Evolutionary conservation across 768 basidiomycete species (phyloP).

Genomic region (Suillus fuscotomentosus): DNA sequence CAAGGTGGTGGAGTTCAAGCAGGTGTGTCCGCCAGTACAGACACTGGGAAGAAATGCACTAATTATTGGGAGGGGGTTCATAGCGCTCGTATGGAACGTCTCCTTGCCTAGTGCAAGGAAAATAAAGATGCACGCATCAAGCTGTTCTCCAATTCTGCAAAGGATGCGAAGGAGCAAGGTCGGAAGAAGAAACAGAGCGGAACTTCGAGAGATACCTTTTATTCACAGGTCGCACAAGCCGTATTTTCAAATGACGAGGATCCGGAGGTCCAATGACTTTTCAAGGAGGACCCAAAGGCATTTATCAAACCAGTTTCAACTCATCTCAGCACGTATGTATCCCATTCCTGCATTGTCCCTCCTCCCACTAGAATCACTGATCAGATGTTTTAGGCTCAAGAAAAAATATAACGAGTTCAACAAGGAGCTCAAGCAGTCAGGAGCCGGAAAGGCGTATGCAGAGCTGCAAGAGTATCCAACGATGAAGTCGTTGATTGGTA

Average conservation of each 20-base stretch:
- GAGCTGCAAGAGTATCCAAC: too few species aligned
- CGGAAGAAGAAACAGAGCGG: neutral
- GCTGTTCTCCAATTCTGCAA: neutral
- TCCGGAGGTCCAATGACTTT: neutral
- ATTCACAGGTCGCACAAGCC: neutral
- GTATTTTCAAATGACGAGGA: neutral
- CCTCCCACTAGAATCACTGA: neutral
- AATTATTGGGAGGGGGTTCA: too few species aligned
- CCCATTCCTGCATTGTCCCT: neutral
- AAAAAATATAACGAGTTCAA: too few species aligned
- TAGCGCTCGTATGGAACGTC: too few species aligned
- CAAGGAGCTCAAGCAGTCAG: too few species aligned
- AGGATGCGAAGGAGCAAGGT: conserved; percentile 4
- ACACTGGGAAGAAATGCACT: too few species aligned
- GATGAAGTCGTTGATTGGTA: too few species aligned
- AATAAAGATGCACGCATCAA: too few species aligned
- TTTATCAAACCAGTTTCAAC: neutral
- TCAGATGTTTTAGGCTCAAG: neutral
- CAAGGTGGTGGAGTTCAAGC: too few species aligned
- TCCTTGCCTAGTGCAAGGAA: too few species aligned
- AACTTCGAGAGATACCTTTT: neutral
- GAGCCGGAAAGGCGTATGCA: too few species aligned
- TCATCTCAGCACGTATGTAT: neutral
- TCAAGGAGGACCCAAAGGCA: neutral
- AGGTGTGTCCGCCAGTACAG: too few species aligned